phyloP scores from a whole-genome alignment of 2,329 filamentous ascomycete species.

The Diaporthe sp. region DNA sequence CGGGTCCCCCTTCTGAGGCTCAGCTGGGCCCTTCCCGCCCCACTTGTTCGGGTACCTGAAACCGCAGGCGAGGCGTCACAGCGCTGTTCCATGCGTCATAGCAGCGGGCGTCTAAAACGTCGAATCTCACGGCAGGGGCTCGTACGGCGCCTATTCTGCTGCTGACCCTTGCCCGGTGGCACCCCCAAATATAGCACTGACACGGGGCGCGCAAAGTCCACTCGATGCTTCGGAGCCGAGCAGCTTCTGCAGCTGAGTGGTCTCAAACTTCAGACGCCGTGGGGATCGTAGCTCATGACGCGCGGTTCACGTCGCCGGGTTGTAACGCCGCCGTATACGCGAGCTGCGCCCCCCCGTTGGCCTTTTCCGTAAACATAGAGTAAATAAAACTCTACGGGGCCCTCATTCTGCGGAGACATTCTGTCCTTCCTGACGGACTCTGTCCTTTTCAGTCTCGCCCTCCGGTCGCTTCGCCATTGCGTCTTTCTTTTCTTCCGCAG shows the following conservation, averaged over 20 bases:
- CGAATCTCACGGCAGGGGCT: conserved; percentile 11
- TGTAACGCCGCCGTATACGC: conserved; percentile 15
- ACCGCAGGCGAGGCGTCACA: conserved; percentile 28
- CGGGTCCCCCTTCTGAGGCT: not conserved
- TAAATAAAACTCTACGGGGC: conserved; percentile 6
- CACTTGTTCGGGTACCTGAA: conserved; percentile 28
- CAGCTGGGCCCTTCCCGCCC: conserved; percentile 10
- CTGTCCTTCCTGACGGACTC: not conserved
- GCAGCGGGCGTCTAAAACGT: conserved; percentile 29
- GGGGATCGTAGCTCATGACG: conserved; percentile 12
- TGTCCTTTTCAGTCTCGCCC: conserved; percentile 1
- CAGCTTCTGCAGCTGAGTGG: conserved; percentile 1
- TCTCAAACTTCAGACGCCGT: conserved; percentile 30
- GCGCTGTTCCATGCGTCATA: conserved; percentile 29
- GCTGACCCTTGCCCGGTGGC: not conserved
- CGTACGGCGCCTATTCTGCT: conserved; percentile 14
- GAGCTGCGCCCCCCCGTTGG: not conserved
- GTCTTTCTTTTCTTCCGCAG: not conserved
- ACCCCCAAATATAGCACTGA: conserved; percentile 26
- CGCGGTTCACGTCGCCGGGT: conserved; percentile 20
- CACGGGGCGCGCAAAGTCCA: not conserved
- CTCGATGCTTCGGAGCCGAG: conserved; percentile 25
- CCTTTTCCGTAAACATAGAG: conserved; percentile 18
- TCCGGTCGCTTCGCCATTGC: not conserved
- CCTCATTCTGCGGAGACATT: not conserved